These are phyloP conservation scores for Aspergillus sp. DNA, from an alignment of 2,329 filamentous ascomycete genomes.

Conservation along the genomic window DNA sequence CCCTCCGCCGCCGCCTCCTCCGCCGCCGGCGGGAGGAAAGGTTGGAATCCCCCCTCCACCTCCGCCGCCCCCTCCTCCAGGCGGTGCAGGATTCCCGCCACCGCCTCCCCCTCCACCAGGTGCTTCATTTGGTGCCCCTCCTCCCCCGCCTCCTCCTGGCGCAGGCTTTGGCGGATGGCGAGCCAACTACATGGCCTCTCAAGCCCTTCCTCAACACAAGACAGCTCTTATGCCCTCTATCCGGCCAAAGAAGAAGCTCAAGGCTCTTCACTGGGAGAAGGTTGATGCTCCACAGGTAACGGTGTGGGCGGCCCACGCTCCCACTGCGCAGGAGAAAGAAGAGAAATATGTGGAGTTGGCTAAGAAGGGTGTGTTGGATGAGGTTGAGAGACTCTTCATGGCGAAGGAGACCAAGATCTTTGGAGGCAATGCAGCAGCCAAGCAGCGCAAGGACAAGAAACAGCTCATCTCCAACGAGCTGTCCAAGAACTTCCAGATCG, in stretches of 20 bases:
- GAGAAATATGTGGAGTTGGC: conserved; percentile 94
- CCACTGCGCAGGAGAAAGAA: conserved; percentile 85
- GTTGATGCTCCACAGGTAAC: conserved; percentile 89
- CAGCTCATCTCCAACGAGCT: conserved; percentile 91
- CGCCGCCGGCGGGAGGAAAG: conserved; percentile 47
- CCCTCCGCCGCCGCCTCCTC: conserved; percentile 52
- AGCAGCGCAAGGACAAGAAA: conserved; percentile 93
- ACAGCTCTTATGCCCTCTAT: conserved; percentile 75
- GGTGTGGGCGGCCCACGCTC: conserved; percentile 85
- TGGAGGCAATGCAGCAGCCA: conserved; percentile 61
- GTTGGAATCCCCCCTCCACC: conserved; percentile 46
- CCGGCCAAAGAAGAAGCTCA: conserved; percentile 97
- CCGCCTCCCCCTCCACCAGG: conserved; percentile 47
- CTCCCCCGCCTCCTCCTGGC: conserved; percentile 67
- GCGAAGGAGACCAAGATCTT: conserved; percentile 94
- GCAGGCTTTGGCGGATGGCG: conserved; percentile 59
- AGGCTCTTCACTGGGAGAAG: conserved; percentile 99
- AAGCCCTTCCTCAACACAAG: conserved; percentile 55
- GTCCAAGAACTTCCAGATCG: conserved; percentile 88
- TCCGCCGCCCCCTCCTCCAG: conserved; percentile 46
- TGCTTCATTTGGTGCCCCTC: conserved; percentile 51
- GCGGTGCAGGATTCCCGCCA: conserved; percentile 41
- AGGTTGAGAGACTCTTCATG: conserved; percentile 96
- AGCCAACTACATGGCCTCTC: conserved; percentile 73
- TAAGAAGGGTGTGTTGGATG: conserved; percentile 91